Evolutionary conservation across 345 rosid species (phyloP), one percentile per base, ranked within the genome.

Genomic region (Camelina neglecta): DNA sequence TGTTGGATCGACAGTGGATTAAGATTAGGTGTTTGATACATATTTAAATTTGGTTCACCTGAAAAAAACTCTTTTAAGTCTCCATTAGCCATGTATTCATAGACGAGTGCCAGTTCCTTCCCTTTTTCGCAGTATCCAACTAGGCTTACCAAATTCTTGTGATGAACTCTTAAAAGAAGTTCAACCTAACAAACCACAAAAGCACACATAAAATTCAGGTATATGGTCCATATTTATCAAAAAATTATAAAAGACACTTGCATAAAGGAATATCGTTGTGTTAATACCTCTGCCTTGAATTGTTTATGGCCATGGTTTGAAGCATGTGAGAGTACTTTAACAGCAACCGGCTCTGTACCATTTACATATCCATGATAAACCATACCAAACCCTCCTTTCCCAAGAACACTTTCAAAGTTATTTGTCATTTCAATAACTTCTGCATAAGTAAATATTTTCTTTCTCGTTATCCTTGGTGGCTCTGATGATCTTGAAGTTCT

Each of bases 361-460:
- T 47, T n/a, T 15, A 47, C 51, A 47, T 47, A 47, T 47, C 51
- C 51, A 47, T 47, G 51, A 47, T 47, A 47, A 47, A 47, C 51
- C 20, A n/a, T 47, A 47, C 9, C 51, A 3, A 47, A 47, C 20
- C 51, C 51, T 47, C 51, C 51, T 47, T 47, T 47, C 20, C 51
- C 51, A 15, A 47, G 51, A 15, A 47, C 51, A 7, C 0, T 47
- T 47, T n/a, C 18, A 47, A 47, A 47, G 51, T 47, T 47, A 47
- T 47, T 47, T n/a, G 51, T 47, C 51, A 47, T 47, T 47, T 47
- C 51, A n/a, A 20, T n/a, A 47, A 47, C 20, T 47, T 47, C 51
- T n/a, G 20, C 51, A 8, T 47, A 47, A 47, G 51, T 47, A 47
- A 47, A 47, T 6, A 1, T 47, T 47, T 47, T 47, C 51, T 47